Evolutionary conservation across 129 eudicot species (phyloP), one percentile per base, ranked within the genome.

Genomic region (Calendula officinalis): DNA sequence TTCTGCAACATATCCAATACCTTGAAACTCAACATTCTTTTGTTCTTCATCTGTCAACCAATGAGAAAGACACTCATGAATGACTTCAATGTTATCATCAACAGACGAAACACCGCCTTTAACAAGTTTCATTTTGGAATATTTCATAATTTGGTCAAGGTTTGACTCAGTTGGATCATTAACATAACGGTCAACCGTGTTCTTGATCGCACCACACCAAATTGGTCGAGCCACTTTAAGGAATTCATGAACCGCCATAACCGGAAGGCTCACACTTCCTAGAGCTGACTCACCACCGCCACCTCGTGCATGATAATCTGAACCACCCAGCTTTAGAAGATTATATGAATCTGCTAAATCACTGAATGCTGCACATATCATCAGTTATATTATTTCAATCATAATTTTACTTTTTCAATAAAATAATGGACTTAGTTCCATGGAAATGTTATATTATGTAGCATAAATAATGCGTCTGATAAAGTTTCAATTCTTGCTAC

Each of bases 281-380:
- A 91, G 66, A 60, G 77, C 83, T 1, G 96, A 76, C 77, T 91
- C 96, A 5, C 80, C 76, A 36, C 78, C 80, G 22, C 98, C 98
- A 3, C 98, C 96, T 73, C 85, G 81, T 52, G 86, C 98, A 15
- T 91, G 96, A 68, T 71, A 91, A 74, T 91, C 98, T 14, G 98
- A 88, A 32, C 98, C 98, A 40, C 98, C 98, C 7, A 91, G 91
- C 82, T 91, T 91, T 66, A 87, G 30, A 50, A 88, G 98, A 67
- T 74, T 81, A 13, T 84, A 80, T 0, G 84, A 57, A 65, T 87
- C 96, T 11, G 98, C 96, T 37, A 88, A 80, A 33, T 91, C 98
- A 54, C 91, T 87, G 80, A 78, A 88, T 5, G 77, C 96, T 84
- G 84, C 70, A 68, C 48, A 64, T 0, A 60, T 12, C 30, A 73